A percentile compares a stretch with the other conserved stretches of the same genome.
Conservation (phyloP, 352 stramenopile species). For the Phytophthora cajani region DNA sequence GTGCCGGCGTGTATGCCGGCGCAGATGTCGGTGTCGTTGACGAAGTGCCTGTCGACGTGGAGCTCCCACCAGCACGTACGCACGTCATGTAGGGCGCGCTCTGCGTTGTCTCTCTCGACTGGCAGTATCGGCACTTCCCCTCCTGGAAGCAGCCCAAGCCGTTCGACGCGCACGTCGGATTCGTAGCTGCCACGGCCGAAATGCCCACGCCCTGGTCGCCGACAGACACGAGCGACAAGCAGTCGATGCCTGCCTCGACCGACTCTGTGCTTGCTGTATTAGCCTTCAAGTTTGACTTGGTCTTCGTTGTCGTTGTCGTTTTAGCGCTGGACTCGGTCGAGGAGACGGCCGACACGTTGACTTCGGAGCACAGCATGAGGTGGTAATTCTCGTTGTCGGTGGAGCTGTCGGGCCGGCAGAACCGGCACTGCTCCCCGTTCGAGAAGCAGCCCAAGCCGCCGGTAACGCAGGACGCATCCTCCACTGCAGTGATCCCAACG, state of each 20-base stretch:
- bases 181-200: conserved; percentile 29
- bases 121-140: conserved; percentile 51
- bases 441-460: conserved; percentile 39
- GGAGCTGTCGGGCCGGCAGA: conserved; percentile 20
- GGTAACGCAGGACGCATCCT: conserved; percentile 39
- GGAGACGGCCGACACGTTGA: conserved; percentile 3
- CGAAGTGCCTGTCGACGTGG: conserved; percentile 8
- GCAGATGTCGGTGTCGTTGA: conserved; percentile 4
- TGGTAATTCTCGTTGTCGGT: conserved; percentile 12
- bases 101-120: conserved; percentile 31
- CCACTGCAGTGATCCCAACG: conserved; percentile 43
- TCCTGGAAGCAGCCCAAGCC: conserved; percentile 39
- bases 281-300: neutral
- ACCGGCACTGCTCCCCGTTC: conserved; percentile 30
- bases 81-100: conserved; percentile 39
- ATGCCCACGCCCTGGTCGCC: conserved; percentile 39
- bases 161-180: conserved; percentile 26
- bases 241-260: conserved; percentile 21
- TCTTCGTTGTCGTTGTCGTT: neutral
- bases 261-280: neutral
- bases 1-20: conserved; percentile 10
- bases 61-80: conserved; percentile 10
- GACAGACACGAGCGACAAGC: conserved; percentile 30
- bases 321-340: neutral
- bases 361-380: conserved; percentile 21